Conservation (phyloP, 768 basidiomycete genomes). For the Candolleomyces eurysporus region DNA sequence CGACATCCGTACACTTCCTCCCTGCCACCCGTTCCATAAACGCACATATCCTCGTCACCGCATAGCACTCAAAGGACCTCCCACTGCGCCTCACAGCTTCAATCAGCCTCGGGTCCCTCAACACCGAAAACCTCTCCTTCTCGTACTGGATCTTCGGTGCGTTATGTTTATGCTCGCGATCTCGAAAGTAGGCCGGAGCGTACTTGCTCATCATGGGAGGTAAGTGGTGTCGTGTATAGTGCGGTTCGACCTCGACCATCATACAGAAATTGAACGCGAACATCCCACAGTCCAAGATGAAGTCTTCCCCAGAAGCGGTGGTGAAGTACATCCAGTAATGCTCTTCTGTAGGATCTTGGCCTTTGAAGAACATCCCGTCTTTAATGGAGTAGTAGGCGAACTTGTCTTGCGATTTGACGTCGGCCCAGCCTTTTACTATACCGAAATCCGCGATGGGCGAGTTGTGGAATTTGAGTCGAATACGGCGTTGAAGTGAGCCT, state of each 20-base stretch:
- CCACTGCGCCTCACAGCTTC: constrained; percentile 11
- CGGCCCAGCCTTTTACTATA: constrained; percentile 32
- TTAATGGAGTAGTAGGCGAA: constrained; percentile 31
- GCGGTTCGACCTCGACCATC: constrained; percentile 9
- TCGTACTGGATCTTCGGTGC: constrained; percentile 13
- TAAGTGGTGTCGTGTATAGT: constrained; percentile 9
- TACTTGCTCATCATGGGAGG: constrained; percentile 7
- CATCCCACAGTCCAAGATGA: constrained; percentile 40
- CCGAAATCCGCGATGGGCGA: constrained; percentile 47
- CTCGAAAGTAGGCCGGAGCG: constrained; percentile 26
- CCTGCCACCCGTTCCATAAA: constrained; percentile 33
- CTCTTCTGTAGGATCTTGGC: constrained; percentile 39
- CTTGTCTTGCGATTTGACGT: constrained; percentile 32
- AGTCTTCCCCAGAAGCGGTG: constrained; percentile 37
- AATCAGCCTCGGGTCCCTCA: constrained; percentile 24
- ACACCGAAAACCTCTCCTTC: constrained; percentile 22
- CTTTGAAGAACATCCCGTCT: constrained; percentile 23
- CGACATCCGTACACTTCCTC: constrained; percentile 13
- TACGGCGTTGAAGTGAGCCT: constrained; percentile 14
- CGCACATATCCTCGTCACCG: constrained; percentile 13
- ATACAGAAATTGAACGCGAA: constrained; percentile 38
- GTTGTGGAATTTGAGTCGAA: constrained; percentile 34
- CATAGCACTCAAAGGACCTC: constrained; percentile 8
- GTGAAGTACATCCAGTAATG: constrained; percentile 53
- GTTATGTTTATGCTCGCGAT: constrained; percentile 11